Conservation (phyloP, 257 asterid genomes). For the Mentha longifolia region DNA sequence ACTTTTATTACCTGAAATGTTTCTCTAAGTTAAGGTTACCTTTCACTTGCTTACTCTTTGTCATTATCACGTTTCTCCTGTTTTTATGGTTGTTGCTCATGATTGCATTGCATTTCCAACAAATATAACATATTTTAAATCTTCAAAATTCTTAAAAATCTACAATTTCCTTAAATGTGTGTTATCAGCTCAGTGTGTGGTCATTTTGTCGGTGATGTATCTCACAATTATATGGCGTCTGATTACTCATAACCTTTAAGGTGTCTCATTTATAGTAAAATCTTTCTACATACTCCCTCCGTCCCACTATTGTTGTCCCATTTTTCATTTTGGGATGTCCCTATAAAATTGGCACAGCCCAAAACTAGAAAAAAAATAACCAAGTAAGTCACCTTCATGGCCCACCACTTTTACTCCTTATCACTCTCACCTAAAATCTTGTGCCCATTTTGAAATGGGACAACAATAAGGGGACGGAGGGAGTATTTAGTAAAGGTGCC, state of each 20-base stretch:
- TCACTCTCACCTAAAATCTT: no score
- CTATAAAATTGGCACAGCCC: no score
- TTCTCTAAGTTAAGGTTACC: neutral
- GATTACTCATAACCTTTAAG: neutral
- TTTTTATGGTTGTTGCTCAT: conserved; percentile 1
- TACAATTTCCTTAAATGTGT: neutral
- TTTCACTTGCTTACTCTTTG: conserved; percentile 1
- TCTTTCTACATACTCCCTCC: no score
- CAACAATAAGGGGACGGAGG: no score
- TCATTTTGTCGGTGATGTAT: conserved; percentile 19
- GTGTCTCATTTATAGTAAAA: no score
- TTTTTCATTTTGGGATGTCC: no score
- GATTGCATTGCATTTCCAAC: conserved; percentile 20
- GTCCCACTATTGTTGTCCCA: no score
- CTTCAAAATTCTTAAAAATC: conserved; percentile 17
- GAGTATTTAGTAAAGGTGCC: neutral
- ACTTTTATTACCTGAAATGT: neutral
- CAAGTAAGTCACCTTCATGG: no score
- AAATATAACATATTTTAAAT: neutral
- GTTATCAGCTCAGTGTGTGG: neutral
- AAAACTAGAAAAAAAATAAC: no score
- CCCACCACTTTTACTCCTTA: no score
- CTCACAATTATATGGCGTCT: no score
- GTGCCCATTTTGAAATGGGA: no score
- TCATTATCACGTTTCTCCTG: neutral